Evolutionary conservation across 441 rosid genomes (phyloP), one percentile per base, ranked within the genome.

Genomic region (Pelargonium australe): DNA sequence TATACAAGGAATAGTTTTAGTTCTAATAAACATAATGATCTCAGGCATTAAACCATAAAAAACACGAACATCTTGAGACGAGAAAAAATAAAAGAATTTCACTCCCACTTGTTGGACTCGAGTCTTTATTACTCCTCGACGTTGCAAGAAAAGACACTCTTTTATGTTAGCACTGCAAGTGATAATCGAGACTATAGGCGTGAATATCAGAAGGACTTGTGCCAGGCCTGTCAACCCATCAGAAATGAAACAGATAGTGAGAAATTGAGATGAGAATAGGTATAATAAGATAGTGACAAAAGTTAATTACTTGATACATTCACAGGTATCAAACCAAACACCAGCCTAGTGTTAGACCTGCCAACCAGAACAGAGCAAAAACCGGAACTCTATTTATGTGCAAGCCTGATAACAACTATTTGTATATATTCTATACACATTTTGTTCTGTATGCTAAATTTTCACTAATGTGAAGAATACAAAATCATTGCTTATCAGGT

Each of bases 191-290:
- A 64, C 87, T 80, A 60, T 79, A 88, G 72, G 95, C 92, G 1
- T 77, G 84, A 17, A 86, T 88, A 75, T 91, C 97, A 12, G 97
- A 91, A 65, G 98, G 93, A 76, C 92, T 85, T 14, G 97, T 84
- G 72, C 97, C 96, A 23, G 95, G 97, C 87, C 97, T 94, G 86
- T 72, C 77, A 76, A 47, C 16, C 47, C 61, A 83, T 62, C 51
- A 55, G 12, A 43, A 65, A 57, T 63, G 7, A 49, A 71, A 70
- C 5, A 13, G 37, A 47, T 16, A 4, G 14, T 64, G 5, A 44
- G 19, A 61, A 61, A 4, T 4, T 28, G 34, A 28, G 34, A 28
- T 45, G 49, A 45, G 68, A 55, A n/a, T 67, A 34, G n/a, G 20
- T 20, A 70, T 62, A 23, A 61, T 23, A 64, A 16, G 69, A 40